Evolutionary conservation across 2,329 filamentous ascomycete species (phyloP), one percentile per base, ranked within the genome.

Genomic region (Calonectria fujianensis): DNA sequence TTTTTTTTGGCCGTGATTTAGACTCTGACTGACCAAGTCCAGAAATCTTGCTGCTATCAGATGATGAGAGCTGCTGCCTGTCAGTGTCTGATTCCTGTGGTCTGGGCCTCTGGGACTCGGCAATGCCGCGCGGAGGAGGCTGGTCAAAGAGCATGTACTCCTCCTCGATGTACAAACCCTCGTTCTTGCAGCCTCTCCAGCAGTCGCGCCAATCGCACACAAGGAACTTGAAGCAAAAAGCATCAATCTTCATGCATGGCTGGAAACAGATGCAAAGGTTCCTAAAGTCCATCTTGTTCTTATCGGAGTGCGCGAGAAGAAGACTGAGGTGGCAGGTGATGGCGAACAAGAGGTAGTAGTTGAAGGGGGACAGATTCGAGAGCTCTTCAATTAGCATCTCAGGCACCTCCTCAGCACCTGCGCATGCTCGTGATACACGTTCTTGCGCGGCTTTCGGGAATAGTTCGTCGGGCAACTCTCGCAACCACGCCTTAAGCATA

Each of bases 221-320:
- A 16, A 98, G 89, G 78, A 98, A 98, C 81, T 96, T 95, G 90
- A 98, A 98, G 84, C 95, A 97, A 84, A 96, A 97, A 1, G 93
- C 93, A 82, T 98, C 96, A 74, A 98, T 97, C 86, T 96, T 98
- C 91, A 98, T 95, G 85, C 96, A 98, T 4, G 96, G 96, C 85
- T 98, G 96, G 85, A 98, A 98, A 87, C 96, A 98, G 80, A 98
- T 98, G 86, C 96, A 98, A 31, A 98, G 88, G 78, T 98, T 98
- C 82, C 95, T 93, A 83, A 96, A 98, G 83, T 98, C 95, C 96
- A 98, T 98, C 88, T 98, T 98, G 90, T 98, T 98, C 88, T 96
- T 96, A 77, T 97, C 95, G 31, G 96, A 94, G 84, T 98, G 96
- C 1, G 95, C 96, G 79, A 98, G 93, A 13, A 98, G 90, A 32